These are phyloP conservation scores for Spiromastix sp. DNA, from an alignment of 2,329 filamentous ascomycete species.

Conservation along the genomic window DNA sequence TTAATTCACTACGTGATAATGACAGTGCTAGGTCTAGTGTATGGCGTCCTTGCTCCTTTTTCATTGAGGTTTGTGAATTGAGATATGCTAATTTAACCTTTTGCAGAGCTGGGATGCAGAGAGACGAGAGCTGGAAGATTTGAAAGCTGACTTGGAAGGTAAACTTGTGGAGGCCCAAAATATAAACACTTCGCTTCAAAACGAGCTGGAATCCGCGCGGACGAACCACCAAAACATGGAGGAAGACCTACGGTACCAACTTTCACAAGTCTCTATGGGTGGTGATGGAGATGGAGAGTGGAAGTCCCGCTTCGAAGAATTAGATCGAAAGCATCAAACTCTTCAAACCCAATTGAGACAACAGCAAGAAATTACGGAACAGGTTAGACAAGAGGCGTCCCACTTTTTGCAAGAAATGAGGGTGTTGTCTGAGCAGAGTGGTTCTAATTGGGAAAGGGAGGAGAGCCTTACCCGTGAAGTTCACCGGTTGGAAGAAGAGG, in stretches of 20 bases:
- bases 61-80: conserved; percentile 5
- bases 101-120: conserved; percentile 45
- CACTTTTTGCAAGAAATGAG: conserved; percentile 85
- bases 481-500: conserved; percentile 66
- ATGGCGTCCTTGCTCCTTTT: conserved; percentile 11
- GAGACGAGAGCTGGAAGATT: conserved; percentile 54
- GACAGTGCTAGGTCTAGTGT: conserved; percentile 44
- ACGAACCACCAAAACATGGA: conserved; percentile 56
- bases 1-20: conserved; percentile 49
- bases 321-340: conserved; percentile 55
- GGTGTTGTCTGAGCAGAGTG: conserved; percentile 68
- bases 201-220: conserved; percentile 65
- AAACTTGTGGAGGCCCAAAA: conserved; percentile 65
- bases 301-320: conserved; percentile 46
- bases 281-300: conserved; percentile 43
- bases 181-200: conserved; percentile 67
- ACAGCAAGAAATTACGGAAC: conserved; percentile 74
- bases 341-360: conserved; percentile 55
- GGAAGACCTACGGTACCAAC: conserved; percentile 51
- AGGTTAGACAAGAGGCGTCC: conserved; percentile 75
- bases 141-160: conserved; percentile 57
- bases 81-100: background rate
- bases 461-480: conserved; percentile 67
- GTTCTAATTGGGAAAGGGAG: conserved; percentile 69
- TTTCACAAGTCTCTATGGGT: conserved; percentile 33